Conservation (phyloP, 2,329 filamentous ascomycete genomes). For the Pseudocercospora ulei region DNA sequence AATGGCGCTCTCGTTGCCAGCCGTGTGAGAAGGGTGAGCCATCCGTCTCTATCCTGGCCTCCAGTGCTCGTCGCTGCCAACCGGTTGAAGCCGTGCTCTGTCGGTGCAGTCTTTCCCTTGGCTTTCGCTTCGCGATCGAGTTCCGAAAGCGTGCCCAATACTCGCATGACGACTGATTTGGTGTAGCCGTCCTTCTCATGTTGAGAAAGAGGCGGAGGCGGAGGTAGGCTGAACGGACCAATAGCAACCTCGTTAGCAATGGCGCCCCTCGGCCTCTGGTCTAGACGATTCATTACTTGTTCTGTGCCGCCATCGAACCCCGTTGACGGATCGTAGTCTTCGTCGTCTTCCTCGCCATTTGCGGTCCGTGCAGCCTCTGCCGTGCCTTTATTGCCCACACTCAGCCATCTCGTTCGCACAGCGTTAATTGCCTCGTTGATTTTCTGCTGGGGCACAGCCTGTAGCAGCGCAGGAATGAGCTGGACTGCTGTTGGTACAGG, state of each 20-base stretch:
- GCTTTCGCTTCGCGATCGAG: slow-evolving; percentile 62
- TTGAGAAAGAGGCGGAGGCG: slow-evolving; percentile 62
- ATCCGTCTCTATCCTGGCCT: slow-evolving; percentile 75
- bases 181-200: slow-evolving; percentile 65
- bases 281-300: slow-evolving; percentile 67
- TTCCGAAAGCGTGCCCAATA: slow-evolving; percentile 66
- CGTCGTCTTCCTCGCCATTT: slow-evolving; percentile 56
- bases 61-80: slow-evolving; percentile 57
- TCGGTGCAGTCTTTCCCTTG: slow-evolving; percentile 22
- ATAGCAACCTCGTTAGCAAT: slow-evolving; percentile 45
- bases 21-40: slow-evolving; percentile 78
- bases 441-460: slow-evolving; percentile 57
- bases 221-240: slow-evolving; percentile 67
- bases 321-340: slow-evolving; percentile 87
- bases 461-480: slow-evolving; percentile 70
- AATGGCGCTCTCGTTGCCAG: slow-evolving; percentile 69
- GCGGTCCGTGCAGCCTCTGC: slow-evolving; percentile 31
- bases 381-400: slow-evolving; percentile 28
- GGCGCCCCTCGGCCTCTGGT: slow-evolving; percentile 50
- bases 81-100: slow-evolving; percentile 64
- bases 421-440: slow-evolving; percentile 64
- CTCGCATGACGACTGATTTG: slow-evolving; percentile 61
- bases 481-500: slow-evolving; percentile 65
- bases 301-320: slow-evolving; percentile 66
- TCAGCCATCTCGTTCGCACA: slow-evolving; percentile 38